Percentiles rank a stretch among this genome's conserved stretches.
These are phyloP conservation scores for Fusarium pseudonygamai DNA, from an alignment of 2,329 filamentous ascomycete species.

Conservation along the genomic window DNA sequence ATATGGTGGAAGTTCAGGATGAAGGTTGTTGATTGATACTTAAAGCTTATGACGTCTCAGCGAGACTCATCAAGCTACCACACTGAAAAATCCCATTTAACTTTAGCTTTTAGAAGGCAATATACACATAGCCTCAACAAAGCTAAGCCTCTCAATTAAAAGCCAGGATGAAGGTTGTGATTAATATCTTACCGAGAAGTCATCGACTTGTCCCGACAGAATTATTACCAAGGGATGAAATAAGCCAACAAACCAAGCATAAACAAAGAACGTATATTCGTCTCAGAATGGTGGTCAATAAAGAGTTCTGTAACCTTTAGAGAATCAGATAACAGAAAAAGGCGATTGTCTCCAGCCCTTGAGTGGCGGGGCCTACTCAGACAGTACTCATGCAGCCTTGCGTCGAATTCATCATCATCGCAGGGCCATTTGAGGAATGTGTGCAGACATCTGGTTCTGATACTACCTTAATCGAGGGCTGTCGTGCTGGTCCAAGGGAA, in stretches of 20 bases:
- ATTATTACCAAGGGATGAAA: fast-evolving
- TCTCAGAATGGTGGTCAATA: background rate
- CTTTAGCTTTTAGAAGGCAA: too few relatives aligned
- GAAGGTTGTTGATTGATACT: too few relatives aligned
- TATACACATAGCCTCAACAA: too few relatives aligned
- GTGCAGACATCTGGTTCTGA: background rate
- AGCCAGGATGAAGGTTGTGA: background rate
- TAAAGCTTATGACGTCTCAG: too few relatives aligned
- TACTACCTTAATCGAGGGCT: too few relatives aligned
- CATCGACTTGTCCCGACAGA: fast-evolving
- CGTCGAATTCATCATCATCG: background rate
- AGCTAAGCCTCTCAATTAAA: too few relatives aligned
- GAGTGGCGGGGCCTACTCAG: background rate
- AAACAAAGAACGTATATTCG: too few relatives aligned
- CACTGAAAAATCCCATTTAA: too few relatives aligned
- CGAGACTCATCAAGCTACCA: too few relatives aligned
- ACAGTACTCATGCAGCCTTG: too few relatives aligned
- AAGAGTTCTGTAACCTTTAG: fast-evolving
- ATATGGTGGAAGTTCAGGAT: background rate
- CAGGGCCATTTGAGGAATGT: fast-evolving
- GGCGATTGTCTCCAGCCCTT: background rate
- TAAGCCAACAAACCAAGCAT: background rate
- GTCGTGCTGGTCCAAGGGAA: background rate
- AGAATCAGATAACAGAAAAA: background rate
- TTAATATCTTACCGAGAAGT: background rate